Evolutionary conservation across 75 land plant species (phyloP), one percentile per base, ranked within the genome.

Genomic region (Picea sitchensis): DNA sequence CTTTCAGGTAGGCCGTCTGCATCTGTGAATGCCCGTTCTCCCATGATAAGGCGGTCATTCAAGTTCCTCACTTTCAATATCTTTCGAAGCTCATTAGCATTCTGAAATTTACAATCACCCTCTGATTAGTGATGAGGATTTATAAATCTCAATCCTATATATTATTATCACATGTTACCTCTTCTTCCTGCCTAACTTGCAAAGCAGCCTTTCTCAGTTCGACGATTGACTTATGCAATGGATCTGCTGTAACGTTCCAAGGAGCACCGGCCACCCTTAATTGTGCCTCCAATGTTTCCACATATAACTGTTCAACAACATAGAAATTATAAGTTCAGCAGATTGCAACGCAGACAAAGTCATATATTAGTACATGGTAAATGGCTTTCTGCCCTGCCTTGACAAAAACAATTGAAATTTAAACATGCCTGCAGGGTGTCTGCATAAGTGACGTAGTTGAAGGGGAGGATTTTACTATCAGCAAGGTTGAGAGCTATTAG

Each of bases 11-110:
- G 82, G 58, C 95, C 95, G 13, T 86, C 91, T 2, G 77, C 32
- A 54, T 87, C 91, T 30, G 89, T 65, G 82, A 93, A 91, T n/a
- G 88, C 91, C 83, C 90, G 92, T 77, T 93, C 95, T 21, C 85
- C 84, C 78, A 82, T 85, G 75, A 91, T 81, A 79, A 93, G 80
- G 31, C 91, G 86, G 80, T 93, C 95, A 84, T 93, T 93, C 14
- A 86, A 58, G 15, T 47, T 58, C 18, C 83, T 81, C 56, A 59
- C 83, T 67, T 78, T 78, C 82, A 88, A 71, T 15, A 62, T 18
- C 21, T 62, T 62, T 18, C 2, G 64, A 62, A 5, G 9, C 21
- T 62, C 18, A 18, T 62, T 62, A 62, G 4, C 44, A 18, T 18
- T 62, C 18, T 18, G 64, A 62, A 18, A 21, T 18, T 62, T 18